Base-by-base conservation (phyloP, 23 red algal species). In the Gracilariopsis chorda region DNA sequence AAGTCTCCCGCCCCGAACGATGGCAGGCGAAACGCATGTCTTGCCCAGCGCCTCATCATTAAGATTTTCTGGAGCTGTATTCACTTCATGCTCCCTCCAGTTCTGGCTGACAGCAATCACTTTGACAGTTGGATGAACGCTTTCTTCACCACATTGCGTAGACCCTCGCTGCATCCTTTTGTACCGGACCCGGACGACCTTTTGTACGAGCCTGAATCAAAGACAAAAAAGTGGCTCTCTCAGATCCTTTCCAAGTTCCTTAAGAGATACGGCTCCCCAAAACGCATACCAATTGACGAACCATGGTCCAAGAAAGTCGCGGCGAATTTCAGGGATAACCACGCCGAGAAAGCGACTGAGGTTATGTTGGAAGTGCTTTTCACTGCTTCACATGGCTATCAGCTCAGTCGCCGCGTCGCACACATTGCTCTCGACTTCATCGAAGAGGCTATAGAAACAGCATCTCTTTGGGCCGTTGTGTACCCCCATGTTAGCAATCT, bases 361-460 rank as follows among this genome's bases (percentile, higher is more conserved):
- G 89, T 82, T 20, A 77, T 92, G 77, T 63, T 82, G 11, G 77
- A 83, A 32, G 79, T 92, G 9, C 63, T 92, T n/a, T 60, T 69
- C 32, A 78, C 70, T 47, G 35, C 69, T 47, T 64, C 36, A 39
- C 40, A 90, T n/a, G 86, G 72, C n/a, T 53, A 65, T 41, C 68
- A 78, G 72, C 35, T 90, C 14, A 79, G 86, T 39, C 33, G 48
- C 37, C 88, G 95, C 23, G 89, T 97, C 27, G 88, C 95, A 2
- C 92, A 97, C 36, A 61, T 93, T 25, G 90, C 90, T n/a, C 58
- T 97, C 20, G 87, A 93, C 30, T 89, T 90, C 32, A 21, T 97
- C 30, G 89, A 97, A 34, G 87, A 78, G 48, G 78, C 88, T 8
- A 82, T 93, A 34, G 65, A 88, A 40, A 91, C 74, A 17, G 78